A percentile compares a stretch with the other conserved stretches of the same genome.
phyloP scores from a whole-genome alignment of 306 rosid genomes.

The Medicago truncatula region MtrunA17r5.0-ANR NC_053049.1:32329501-32330000 shows the following conservation, averaged over 20 bases:
- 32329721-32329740: constrained; percentile 78
- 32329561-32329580: constrained; percentile 41
- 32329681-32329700: constrained; percentile 85
- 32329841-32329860: not conserved
- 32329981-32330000: not conserved
- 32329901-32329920: constrained; percentile 2
- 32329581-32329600: constrained; percentile 57
- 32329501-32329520: constrained; percentile 37
- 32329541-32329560: constrained; percentile 59
- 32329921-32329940: not conserved
- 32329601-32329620: constrained; percentile 59
- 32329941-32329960: not conserved
- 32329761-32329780: constrained; percentile 4
- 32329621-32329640: constrained; percentile 58
- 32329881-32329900: not conserved
- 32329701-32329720: constrained; percentile 80
- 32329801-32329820: not conserved
- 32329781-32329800: not conserved
- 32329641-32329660: constrained; percentile 62
- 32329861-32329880: not conserved
- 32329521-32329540: constrained; percentile 68
- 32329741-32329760: constrained; percentile 18
- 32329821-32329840: not conserved
- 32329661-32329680: constrained; percentile 60
- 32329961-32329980: not conserved